Base-by-base conservation (phyloP, 2,329 filamentous ascomycete species). In the Verticillium isaacii region DNA sequence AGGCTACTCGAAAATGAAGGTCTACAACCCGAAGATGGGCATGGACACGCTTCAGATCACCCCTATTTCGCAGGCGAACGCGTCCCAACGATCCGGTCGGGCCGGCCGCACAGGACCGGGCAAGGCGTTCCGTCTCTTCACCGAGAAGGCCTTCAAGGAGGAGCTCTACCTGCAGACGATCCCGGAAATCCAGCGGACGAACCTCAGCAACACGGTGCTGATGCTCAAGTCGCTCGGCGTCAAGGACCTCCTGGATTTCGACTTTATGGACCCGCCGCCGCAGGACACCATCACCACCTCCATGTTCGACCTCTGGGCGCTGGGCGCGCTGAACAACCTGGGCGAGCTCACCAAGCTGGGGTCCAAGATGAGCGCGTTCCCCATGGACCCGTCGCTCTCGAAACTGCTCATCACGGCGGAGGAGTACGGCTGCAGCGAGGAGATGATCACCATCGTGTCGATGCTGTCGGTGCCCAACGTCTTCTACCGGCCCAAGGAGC, bases 11-110 rank as follows among this genome's bases (percentile, higher is more conserved):
- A 99, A 99, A 74, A 85, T 98, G 72, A 99, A 99, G 74, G 95
- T 99, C 5, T 99, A 98, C 77, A 99, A 99, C 70, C 93, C 95
- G 6, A 91, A 93, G 60, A 98, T 99, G 92, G 95, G 95, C 62
- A 99, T 99, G 95, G 95, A 99, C 71, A 97, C 94, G 0, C 85
- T 99, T 15, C 95, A 98, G 71, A 96, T 99, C 67, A 99, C 95
- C 0, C 95, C 95, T 0, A 96, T 99, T 60, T 97, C 93, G 2
- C 95, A 99, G 74, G 95, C 95, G 68, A 99, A 99, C 74, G 90
- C 93, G 5, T 93, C 91, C 4, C 95, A 99, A 72, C 88, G 95
- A 70, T 94, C 95, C 50, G 95, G 95, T 62, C 91, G 95, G 73
- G 95, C 95, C 55, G 95, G 95, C 19, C 87, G 95, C 68, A 99